Base-by-base conservation (phyloP, 2,329 filamentous ascomycete genomes). In the Arachnomyces sp. region DNA sequence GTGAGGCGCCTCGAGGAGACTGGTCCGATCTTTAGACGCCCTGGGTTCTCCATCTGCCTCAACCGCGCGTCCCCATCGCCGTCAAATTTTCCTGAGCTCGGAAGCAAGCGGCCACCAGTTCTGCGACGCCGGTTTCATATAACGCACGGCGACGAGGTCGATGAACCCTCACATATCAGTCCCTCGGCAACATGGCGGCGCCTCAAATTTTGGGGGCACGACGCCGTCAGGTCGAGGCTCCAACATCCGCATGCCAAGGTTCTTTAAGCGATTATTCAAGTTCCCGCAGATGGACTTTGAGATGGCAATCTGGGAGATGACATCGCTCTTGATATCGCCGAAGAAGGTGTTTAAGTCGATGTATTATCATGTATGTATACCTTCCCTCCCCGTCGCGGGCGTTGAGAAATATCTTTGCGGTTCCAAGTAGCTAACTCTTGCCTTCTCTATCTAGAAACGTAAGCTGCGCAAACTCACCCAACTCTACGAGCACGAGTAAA, bases 231-330 rank as follows among this genome's bases (percentile, higher is more conserved):
- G 65, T 47, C 67, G 72, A 43, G 66, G 66, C 40, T 73, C 74
- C 39, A 66, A 63, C 44, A 60, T 79, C 53, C 72, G 74, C 34
- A 76, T 81, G 70, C 77, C 78, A 48, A 74, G 76, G 49, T 81
- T 81, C 69, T 81, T 82, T 65, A 20, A 33, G 37, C 73, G 71
- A 43, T 64, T 82, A 36, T 81, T 82, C 71, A 83, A 83, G 59
- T 82, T 82, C 54, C 78, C 79, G 8, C 79, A 81, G 51, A 82
- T 83, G 79, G 79, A 83, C 66, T 83, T 83, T 56, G 79, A 83
- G 57, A 81, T 81, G 70, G 79, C 79, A 14, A 74, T 81, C 50
- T 83, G 79, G 79, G 79, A 83, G 59, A 82, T 83, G 74, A 80
- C 76, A 46, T 76, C 73, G 52, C 66, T 83, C 39, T 68, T 83